Evolutionary conservation across 2,329 filamentous ascomycete genomes (phyloP).

Genomic region (Cytospora schulzeri): DNA sequence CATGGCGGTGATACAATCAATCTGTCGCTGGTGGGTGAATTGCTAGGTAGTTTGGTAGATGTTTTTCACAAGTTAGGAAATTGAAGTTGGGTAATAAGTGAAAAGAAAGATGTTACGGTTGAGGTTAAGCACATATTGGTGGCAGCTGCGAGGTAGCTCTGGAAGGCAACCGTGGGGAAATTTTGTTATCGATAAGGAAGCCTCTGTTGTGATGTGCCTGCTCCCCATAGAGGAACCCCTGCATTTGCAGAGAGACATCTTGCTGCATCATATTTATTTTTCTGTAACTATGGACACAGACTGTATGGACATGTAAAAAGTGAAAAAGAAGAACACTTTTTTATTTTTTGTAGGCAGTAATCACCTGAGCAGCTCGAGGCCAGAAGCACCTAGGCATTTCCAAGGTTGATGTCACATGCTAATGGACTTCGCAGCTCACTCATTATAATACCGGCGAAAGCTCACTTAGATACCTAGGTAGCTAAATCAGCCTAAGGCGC

Average conservation of each 20-base stretch:
- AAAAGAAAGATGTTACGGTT: constrained; percentile 1
- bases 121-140: constrained; percentile 6
- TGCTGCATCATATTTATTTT: neutral
- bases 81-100: neutral
- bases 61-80: neutral
- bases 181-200: constrained; percentile 25
- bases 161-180: neutral
- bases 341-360: neutral
- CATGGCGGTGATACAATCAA: constrained; percentile 1
- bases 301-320: neutral
- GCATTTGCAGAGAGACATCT: neutral
- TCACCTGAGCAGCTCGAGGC: neutral
- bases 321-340: neutral
- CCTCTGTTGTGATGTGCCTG: neutral
- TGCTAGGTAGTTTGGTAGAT: neutral
- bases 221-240: neutral
- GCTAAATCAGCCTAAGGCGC: neutral
- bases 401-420: neutral
- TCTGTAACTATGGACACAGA: neutral
- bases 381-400: neutral
- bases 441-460: neutral
- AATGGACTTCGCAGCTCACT: neutral
- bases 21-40: neutral
- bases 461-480: too few relatives aligned
- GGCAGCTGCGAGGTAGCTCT: neutral